Percentiles rank a stretch among this genome's conserved stretches.
Conservation (phyloP, 768 basidiomycete species). For the Kwoniella bestiolae region DNA sequence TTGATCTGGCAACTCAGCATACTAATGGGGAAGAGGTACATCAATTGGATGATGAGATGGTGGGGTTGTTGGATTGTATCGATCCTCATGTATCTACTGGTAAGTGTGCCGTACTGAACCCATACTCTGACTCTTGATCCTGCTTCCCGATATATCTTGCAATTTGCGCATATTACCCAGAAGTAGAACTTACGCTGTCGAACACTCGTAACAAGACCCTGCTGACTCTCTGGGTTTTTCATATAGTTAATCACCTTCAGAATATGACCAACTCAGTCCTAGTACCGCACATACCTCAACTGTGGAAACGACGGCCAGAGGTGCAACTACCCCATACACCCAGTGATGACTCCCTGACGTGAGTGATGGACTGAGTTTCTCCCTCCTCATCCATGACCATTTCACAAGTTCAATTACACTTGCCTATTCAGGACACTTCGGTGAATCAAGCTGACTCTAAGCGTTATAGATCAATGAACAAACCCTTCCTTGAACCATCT, state of each 20-base stretch:
- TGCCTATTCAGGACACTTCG: too few species aligned
- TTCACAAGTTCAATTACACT: too few species aligned
- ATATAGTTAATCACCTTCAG: conserved; percentile 68
- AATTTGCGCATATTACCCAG: too few species aligned
- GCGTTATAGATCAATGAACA: neutral
- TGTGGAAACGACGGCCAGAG: conserved; percentile 72
- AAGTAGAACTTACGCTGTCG: too few species aligned
- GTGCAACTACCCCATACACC: conserved; percentile 62
- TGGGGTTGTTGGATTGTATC: conserved; percentile 78
- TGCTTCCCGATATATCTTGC: too few species aligned
- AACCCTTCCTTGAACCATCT: neutral
- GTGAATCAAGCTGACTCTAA: neutral
- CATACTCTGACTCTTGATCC: too few species aligned
- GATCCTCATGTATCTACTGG: conserved; percentile 73
- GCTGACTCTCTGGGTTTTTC: neutral
- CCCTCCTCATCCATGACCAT: neutral
- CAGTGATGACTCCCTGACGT: conserved; percentile 32
- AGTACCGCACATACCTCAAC: conserved; percentile 68
- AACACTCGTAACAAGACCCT: too few species aligned
- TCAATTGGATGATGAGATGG: conserved; percentile 73
- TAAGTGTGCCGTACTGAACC: too few species aligned
- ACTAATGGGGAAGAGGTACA: conserved; percentile 20
- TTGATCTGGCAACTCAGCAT: conserved; percentile 8
- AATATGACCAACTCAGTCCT: conserved; percentile 80
- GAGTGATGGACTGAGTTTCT: conserved; percentile 2